Evolutionary conservation across 805 yeast species (phyloP).

Genomic region (Ogataea siamensis): DNA sequence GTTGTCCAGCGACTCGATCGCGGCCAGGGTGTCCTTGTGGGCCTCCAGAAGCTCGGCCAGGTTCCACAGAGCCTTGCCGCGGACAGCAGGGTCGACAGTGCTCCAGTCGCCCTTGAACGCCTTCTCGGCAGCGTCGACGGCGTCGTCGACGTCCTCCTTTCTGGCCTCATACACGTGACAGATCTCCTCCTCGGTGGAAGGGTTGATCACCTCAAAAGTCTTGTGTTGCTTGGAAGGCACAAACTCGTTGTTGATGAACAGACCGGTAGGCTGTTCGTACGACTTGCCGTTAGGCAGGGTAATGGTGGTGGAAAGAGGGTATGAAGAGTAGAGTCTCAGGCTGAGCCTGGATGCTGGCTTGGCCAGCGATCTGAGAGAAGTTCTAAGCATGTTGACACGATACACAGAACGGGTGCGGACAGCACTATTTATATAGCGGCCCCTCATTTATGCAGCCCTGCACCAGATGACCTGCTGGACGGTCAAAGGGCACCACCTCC

Average conservation of each 20-base stretch:
- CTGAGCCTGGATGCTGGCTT: constrained; percentile 14
- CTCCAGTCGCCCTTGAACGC: constrained; percentile 63
- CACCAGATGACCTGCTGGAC: constrained; percentile 3
- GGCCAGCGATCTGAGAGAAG: constrained; percentile 17
- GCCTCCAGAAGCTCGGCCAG: constrained; percentile 70
- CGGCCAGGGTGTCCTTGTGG: constrained; percentile 59
- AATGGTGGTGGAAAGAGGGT: constrained; percentile 38
- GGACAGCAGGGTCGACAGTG: constrained; percentile 51
- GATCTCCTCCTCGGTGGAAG: constrained; percentile 51
- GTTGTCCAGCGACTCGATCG: constrained; percentile 71
- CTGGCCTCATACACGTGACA: constrained; percentile 53
- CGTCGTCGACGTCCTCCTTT: constrained; percentile 63
- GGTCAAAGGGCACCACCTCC: constrained; percentile 8
- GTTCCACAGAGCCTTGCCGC: constrained; percentile 52
- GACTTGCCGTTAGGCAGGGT: constrained; percentile 68
- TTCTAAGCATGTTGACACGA: constrained; percentile 20
- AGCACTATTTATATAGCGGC: constrained; percentile 5
- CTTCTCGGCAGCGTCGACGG: constrained; percentile 63
- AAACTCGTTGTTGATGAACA: constrained; percentile 58
- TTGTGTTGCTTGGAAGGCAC: constrained; percentile 48
- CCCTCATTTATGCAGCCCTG: constrained; percentile 1
- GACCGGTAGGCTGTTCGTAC: constrained; percentile 59
- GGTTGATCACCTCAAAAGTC: constrained; percentile 51
- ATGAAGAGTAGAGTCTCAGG: constrained; percentile 26
- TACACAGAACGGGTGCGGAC: not conserved